phyloP scores from a whole-genome alignment of 176 grass and related monocot genomes.

The Rhipidocladum racemiflorum region DNA sequence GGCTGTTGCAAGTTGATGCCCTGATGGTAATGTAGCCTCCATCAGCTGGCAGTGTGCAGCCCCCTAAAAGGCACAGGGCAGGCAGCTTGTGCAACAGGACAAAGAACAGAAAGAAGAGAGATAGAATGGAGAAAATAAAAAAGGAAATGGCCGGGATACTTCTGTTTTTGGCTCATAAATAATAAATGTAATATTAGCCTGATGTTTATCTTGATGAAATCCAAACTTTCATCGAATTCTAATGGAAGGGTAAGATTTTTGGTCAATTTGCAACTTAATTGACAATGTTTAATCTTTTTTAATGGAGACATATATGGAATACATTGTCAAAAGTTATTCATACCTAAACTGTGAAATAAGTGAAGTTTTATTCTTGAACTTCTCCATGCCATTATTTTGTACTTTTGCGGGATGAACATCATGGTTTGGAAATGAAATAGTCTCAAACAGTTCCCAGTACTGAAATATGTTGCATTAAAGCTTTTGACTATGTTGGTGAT shows the following conservation, averaged over 20 bases:
- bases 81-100: neutral
- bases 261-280: neutral
- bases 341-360: slow-evolving; percentile 6
- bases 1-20: neutral
- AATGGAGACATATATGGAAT: neutral
- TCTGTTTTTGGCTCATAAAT: neutral
- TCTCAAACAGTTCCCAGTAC: neutral
- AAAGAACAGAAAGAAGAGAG: slow-evolving; percentile 1
- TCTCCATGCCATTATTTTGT: neutral
- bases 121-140: neutral
- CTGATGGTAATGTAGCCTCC: slow-evolving; percentile 1
- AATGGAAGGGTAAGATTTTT: neutral
- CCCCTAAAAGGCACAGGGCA: neutral
- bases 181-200: neutral
- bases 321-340: neutral
- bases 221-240: neutral
- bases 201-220: neutral
- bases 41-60: neutral
- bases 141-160: neutral
- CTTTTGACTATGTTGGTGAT: neutral
- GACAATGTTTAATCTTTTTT: neutral
- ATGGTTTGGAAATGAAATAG: slow-evolving; percentile 11
- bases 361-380: neutral
- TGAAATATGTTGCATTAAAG: slow-evolving; percentile 24
- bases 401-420: neutral